phyloP scores from a whole-genome alignment of 176 grass and related monocot genomes.

The Raddia guianensis region DNA sequence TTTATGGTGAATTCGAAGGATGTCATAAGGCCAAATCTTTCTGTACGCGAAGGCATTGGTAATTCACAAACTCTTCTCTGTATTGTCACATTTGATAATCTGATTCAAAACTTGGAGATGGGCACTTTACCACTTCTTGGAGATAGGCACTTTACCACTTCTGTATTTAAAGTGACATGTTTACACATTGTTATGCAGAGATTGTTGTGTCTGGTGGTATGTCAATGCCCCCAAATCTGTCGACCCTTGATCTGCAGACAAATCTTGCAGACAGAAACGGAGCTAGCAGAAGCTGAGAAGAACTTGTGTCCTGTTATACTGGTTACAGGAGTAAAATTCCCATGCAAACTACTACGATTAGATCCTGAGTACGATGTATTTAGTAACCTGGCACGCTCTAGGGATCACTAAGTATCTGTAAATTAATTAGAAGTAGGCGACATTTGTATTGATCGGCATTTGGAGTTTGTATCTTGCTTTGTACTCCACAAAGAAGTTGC shows the following conservation, averaged over 20 bases:
- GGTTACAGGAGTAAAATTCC: conserved; percentile 11
- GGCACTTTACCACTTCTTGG: not conserved
- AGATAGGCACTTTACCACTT: not conserved
- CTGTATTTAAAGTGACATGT: not conserved
- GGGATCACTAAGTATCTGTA: conserved; percentile 46
- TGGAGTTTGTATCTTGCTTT: conserved; percentile 35
- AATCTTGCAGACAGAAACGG: conserved; percentile 48
- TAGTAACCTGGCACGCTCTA: not conserved
- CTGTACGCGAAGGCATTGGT: conserved; percentile 95
- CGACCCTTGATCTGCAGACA: conserved; percentile 75
- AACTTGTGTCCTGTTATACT: conserved; percentile 31
- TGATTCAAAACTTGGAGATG: not conserved
- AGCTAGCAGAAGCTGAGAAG: conserved; percentile 63
- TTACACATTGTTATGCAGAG: conserved; percentile 50
- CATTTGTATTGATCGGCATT: conserved; percentile 24
- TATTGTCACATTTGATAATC: conserved; percentile 1
- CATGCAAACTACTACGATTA: conserved; percentile 31
- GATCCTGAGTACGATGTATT: conserved; percentile 20
- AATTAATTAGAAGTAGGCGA: conserved; percentile 47
- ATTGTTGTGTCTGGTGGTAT: conserved; percentile 97
- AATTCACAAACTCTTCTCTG: conserved; percentile 13
- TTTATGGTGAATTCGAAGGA: conserved; percentile 93
- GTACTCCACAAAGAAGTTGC: conserved; percentile 31
- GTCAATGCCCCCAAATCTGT: conserved; percentile 94
- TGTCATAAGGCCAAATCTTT: conserved; percentile 97